Evolutionary conservation across 1,139 yeast species (phyloP), one percentile per base, ranked within the genome.

Genomic region (Zhuliangozyma parablackwelliae): DNA sequence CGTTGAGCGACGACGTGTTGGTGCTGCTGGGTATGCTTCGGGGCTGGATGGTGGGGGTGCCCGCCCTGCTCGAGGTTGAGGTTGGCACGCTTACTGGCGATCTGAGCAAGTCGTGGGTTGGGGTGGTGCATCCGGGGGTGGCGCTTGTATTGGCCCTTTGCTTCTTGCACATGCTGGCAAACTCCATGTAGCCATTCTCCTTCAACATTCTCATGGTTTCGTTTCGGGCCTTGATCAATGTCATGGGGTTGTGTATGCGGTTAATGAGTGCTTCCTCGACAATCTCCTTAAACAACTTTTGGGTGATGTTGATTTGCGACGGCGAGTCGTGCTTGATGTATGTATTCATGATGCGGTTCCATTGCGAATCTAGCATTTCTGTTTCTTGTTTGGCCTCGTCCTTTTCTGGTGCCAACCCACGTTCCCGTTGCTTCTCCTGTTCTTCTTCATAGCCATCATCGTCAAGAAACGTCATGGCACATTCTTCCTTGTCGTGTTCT

Each of bases 241-340:
- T 54, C 12, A 46, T 34, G 0, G 78, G 78, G 10, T 65, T 57
- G 39, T 72, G 78, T 26, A 59, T 51, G 20, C 52, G 40, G 11
- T 52, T 39, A n/a, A 42, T 42, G 5, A 45, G 38, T 20, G 55
- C 42, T 39, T 66, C 73, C n/a, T 43, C 40, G 8, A 63, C 47
- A 31, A 72, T 57, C 26, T 55, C 54, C 28, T 57, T 50, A 37
- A 57, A 59, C 21, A 66, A 54, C 23, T 54, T 53, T 39, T 63
- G 57, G 0, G 76, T 66, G 10, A 73, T 48, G 46, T 73, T 73
- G 39, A 73, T 65, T 49, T 73, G 77, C 31, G 56, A 61, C 5
- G 70, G 72, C 0, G 78, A 60, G 42, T 71, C 64, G 23, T 55
- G 50, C 16, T 44, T 42, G 16, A 67, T 54, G 43, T 57, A 65